Base-by-base conservation (phyloP, 768 basidiomycete genomes). In the Asterophora parasitica region DNA sequence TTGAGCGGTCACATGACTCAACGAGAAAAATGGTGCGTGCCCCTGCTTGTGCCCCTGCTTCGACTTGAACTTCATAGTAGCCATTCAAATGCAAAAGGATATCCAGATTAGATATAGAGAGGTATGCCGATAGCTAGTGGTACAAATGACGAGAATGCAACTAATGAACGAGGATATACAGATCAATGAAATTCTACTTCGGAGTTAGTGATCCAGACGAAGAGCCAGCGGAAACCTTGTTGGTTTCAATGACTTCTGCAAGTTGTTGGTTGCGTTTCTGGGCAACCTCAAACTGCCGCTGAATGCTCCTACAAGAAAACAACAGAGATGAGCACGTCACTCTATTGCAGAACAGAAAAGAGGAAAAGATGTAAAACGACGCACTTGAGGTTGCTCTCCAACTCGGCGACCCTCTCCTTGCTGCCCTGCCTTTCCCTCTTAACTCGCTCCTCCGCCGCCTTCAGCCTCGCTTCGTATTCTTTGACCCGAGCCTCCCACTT, bases 401-500 rank as follows among this genome's bases (percentile, higher is more conserved):
- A 68, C 65, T 92, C 88, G 9, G 64, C 56, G 1, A 87, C 71
- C 16, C 89, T 70, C 67, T 98, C 95, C 68, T 97, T 99, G 36
- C 85, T 80, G 3, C 95, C 96, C 59, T 97, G 94, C 50, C 89
- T 74, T 71, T 95, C 93, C 46, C 91, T 76, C 75, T 97, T 97
- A 54, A 92, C 82, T 61, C 83, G 84, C 73, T 98, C 94, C 59
- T 92, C 91, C 0, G 90, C 90, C 0, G 83, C 81, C 63, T 83
- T 84, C 52, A 93, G 61, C 13, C 88, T 70, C 11, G 79, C 62
- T 67, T 96, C 92, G 58, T 94, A 93, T 66, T 98, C 94, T 65
- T 84, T 86, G 37, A 98, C 89, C n/a, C 94, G 75, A 0, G 86
- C 90, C 59, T 94, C 93, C 92, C 94, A 98, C 65, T 94, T 95